Conservation (phyloP, 257 asterid species). For the Solanum bulbocastanum region DNA sequence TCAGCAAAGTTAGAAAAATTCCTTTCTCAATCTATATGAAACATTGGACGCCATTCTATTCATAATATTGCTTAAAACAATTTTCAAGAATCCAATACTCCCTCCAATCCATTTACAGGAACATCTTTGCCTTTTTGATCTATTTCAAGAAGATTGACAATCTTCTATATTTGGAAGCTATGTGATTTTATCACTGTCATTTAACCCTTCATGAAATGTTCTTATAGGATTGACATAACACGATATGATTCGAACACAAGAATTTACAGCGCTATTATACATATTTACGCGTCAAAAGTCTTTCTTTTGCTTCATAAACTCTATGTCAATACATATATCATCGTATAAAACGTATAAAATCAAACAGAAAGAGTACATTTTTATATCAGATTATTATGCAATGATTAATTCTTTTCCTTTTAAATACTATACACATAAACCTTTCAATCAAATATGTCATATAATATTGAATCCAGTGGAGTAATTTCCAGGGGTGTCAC, state of each 20-base stretch:
- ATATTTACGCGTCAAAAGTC: not conserved
- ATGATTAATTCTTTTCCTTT: not conserved
- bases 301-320: not conserved
- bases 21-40: not conserved
- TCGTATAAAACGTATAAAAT: not conserved
- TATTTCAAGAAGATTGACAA: not conserved
- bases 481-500: constrained; percentile 12
- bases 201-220: not conserved
- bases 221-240: not conserved
- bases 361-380: not conserved
- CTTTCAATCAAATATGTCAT: not conserved
- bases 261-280: not conserved
- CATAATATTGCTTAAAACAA: not conserved
- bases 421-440: not conserved
- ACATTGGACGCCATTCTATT: not conserved
- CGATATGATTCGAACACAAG: not conserved
- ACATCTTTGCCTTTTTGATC: not conserved
- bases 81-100: not conserved
- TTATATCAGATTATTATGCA: not conserved
- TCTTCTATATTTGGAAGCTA: not conserved
- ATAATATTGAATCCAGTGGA: not conserved
- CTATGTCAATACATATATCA: not conserved
- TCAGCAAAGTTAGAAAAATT: not conserved
- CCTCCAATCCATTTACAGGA: not conserved
- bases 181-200: not conserved